These are phyloP conservation scores for Houttuynia cordata DNA, from an alignment of 164 flowering plant genomes.

Conservation along the genomic window DNA sequence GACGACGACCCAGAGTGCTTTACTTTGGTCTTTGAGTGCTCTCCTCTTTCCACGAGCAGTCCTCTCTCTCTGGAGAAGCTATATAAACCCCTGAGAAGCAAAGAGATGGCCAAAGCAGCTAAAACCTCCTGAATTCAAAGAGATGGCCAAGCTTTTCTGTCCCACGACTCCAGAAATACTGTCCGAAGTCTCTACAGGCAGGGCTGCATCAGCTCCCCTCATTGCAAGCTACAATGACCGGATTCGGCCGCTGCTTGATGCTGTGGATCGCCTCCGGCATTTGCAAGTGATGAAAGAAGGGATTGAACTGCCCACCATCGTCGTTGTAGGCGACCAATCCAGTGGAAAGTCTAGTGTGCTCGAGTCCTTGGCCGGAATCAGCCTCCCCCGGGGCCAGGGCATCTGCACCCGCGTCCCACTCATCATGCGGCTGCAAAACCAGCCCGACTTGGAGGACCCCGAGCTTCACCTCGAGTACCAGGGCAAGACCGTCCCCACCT, in stretches of 20 bases:
- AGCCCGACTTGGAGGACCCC: neutral
- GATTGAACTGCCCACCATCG: conserved; percentile 10
- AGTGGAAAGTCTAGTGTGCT: conserved; percentile 12
- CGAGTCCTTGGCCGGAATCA: conserved; percentile 10
- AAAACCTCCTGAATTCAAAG: no score
- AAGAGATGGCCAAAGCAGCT: no score
- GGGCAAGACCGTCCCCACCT: conserved; percentile 12
- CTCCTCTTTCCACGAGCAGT: no score
- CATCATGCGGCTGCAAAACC: conserved; percentile 6
- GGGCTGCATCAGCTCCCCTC: neutral
- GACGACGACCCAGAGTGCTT: no score
- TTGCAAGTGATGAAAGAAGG: conserved; percentile 12
- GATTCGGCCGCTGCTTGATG: conserved; percentile 9
- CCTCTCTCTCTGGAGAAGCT: no score
- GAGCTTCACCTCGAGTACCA: conserved; percentile 11
- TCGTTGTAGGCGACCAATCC: conserved; percentile 13
- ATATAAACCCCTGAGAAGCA: no score
- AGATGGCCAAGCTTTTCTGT: no score
- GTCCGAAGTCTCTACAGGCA: neutral
- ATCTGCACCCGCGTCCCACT: conserved; percentile 15
- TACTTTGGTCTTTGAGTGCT: no score
- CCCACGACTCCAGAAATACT: no score
- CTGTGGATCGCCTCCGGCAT: conserved; percentile 7
- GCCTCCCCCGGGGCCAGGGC: conserved; percentile 12
- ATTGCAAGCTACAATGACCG: conserved; percentile 2